Base-by-base conservation (phyloP, 2,329 filamentous ascomycete genomes). In the Metarhizium sp. region DNA sequence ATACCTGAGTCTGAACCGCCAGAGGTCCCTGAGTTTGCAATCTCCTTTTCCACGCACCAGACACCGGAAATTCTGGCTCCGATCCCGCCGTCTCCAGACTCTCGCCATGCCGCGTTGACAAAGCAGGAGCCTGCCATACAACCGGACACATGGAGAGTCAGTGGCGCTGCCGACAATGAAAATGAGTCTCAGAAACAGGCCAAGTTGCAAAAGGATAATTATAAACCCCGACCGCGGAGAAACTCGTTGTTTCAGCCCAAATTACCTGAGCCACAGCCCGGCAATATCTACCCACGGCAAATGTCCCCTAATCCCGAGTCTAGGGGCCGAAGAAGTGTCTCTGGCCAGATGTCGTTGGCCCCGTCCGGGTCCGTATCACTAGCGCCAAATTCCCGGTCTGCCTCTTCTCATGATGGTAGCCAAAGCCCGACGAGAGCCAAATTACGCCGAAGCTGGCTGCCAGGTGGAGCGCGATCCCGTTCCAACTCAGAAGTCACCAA, bases 371-470 rank as follows among this genome's bases (percentile, higher is more conserved):
- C 56, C 29, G 50, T 8, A 34, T 32, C 47, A 18, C 30, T 53
- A 63, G 54, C 69, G 63, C 6, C 67, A 66, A 52, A 71, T 60
- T 51, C 60, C 50, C 57, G 62, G 45, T 61, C 67, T 11, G 51
- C 57, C 7, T 63, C 67, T 8, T 58, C 64, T 3, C 62, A 63
- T 40, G 61, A 59, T 36, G 70, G 69, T 20, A 76, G 69, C 58
- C 75, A 75, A 51, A 79, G 76, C 57, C 76, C 75, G 1, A 68
- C 66, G 8, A 65, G 75, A 47, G 73, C 73, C n/a, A 72, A 75
- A 38, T 55, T 77, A n/a, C 73, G 78, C 32, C 74, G 71, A 63
- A 81, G 77, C 60, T 83, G 78, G 78, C 67, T 84, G 49, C 75
- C 77, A 0, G 78, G 78, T 18, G 70, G 69, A 25, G 67, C 66